Evolutionary conservation across 768 basidiomycete species (phyloP).

Genomic region (Filobasidium floriforme): DNA sequence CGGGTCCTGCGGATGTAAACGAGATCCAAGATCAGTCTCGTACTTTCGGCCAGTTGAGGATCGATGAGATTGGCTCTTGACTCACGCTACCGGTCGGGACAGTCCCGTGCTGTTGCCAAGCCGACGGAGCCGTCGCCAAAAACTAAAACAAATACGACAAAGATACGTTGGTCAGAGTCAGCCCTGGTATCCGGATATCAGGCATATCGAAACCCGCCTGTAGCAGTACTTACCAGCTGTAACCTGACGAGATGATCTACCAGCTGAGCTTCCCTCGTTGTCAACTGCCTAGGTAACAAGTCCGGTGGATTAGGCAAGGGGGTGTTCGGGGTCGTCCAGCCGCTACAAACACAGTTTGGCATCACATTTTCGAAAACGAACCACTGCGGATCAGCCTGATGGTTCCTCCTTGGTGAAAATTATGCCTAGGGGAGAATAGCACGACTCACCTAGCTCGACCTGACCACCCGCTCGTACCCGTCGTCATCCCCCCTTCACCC

Average conservation of each 20-base stretch:
- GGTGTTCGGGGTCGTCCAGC: slow-evolving; percentile 23
- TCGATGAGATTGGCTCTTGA: neutral
- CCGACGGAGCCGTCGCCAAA: slow-evolving; percentile 37
- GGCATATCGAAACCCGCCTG: neutral
- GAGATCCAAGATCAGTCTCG: neutral
- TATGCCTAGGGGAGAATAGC: too few species aligned
- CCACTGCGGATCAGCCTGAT: neutral
- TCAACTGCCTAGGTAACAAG: slow-evolving; percentile 28
- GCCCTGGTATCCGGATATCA: too few species aligned
- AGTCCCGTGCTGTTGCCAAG: slow-evolving; percentile 25
- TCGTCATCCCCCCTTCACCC: neutral
- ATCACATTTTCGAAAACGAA: neutral
- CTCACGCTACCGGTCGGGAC: slow-evolving; percentile 11
- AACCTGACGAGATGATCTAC: slow-evolving; percentile 33
- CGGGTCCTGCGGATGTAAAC: neutral
- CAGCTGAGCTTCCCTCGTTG: slow-evolving; percentile 28
- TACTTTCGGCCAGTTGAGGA: neutral
- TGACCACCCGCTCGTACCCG: slow-evolving; percentile 6
- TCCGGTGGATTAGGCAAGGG: slow-evolving; percentile 32
- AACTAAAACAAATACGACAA: too few species aligned
- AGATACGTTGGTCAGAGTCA: too few species aligned
- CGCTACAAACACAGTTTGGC: neutral
- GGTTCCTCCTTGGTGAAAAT: neutral
- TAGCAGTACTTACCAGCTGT: slow-evolving; percentile 34
- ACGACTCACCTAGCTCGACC: slow-evolving; percentile 7